phyloP scores from a whole-genome alignment of 164 flowering plant species.

The Umbellularia californica region DNA sequence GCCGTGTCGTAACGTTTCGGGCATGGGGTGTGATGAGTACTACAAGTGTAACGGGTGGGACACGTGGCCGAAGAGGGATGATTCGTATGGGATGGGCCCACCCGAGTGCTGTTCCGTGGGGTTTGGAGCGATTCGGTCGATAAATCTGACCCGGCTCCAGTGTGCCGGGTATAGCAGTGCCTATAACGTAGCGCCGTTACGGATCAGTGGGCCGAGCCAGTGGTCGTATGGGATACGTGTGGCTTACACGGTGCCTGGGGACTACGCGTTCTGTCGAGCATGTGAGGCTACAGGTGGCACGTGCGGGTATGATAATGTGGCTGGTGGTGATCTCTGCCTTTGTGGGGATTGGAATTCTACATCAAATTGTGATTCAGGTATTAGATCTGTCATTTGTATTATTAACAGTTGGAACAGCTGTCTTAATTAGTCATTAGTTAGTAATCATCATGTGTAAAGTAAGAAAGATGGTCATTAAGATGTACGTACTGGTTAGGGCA shows the following conservation, averaged over 20 bases:
- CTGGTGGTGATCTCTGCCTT: conserved; percentile 51
- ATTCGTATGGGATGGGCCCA: conserved; percentile 45
- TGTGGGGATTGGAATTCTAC: conserved; percentile 78
- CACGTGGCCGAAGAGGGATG: conserved; percentile 26
- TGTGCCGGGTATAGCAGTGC: conserved; percentile 92
- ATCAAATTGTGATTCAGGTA: conserved; percentile 65
- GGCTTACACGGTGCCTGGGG: conserved; percentile 59
- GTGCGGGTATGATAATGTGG: conserved; percentile 63
- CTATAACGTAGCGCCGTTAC: conserved; percentile 74
- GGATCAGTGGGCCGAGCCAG: conserved; percentile 41
- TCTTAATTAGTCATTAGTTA: not conserved
- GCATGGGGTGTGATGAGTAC: conserved; percentile 90
- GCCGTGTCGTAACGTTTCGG: conserved; percentile 80
- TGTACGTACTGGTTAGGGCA: no score
- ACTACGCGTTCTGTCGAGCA: conserved; percentile 55
- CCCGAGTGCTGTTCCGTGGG: conserved; percentile 74
- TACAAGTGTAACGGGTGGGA: conserved; percentile 73
- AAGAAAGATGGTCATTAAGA: no score
- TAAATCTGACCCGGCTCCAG: conserved; percentile 60
- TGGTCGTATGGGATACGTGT: conserved; percentile 93
- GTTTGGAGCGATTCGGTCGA: conserved; percentile 53
- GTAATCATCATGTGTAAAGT: no score
- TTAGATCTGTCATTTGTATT: not conserved
- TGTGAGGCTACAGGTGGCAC: conserved; percentile 87
- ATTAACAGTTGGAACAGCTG: no score